Percentiles rank a stretch among this genome's conserved stretches.
Evolutionary conservation across 202 grass and related monocot genomes (phyloP).

Genomic region (Thinopyrum obtusiflorum): DNA sequence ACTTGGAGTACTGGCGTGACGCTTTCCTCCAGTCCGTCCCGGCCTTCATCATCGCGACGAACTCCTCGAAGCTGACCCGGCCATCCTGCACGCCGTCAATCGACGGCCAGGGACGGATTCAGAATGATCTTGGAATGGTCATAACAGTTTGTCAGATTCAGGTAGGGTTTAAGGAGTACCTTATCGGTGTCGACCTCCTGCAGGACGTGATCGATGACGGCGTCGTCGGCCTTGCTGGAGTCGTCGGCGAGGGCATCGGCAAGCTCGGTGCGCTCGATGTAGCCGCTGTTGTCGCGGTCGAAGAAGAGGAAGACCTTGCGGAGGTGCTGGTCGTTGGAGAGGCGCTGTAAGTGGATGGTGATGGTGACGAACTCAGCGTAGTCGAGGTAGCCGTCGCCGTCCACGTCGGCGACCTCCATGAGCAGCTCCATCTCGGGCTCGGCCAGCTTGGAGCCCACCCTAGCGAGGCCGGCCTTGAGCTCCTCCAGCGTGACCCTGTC

Average conservation of each 20-base stretch:
- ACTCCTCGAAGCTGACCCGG: constrained; percentile 75
- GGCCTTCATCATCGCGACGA: constrained; percentile 92
- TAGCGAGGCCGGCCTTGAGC: constrained; percentile 74
- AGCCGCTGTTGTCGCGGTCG: constrained; percentile 78
- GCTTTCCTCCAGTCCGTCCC: constrained; percentile 97
- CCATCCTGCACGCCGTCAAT: constrained; percentile 46
- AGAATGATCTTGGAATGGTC: too few relatives aligned
- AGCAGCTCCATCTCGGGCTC: constrained; percentile 93
- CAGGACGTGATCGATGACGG: constrained; percentile 63
- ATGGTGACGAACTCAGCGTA: constrained; percentile 92
- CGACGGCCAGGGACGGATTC: not conserved
- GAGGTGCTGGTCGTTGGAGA: constrained; percentile 92
- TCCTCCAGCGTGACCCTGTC: constrained; percentile 67
- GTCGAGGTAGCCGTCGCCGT: constrained; percentile 92
- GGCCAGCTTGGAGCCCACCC: constrained; percentile 74
- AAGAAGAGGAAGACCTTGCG: constrained; percentile 88
- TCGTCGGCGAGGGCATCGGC: constrained; percentile 75
- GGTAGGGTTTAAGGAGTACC: too few relatives aligned
- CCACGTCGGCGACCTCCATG: constrained; percentile 93
- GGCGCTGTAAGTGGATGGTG: constrained; percentile 84
- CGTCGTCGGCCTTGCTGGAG: constrained; percentile 49
- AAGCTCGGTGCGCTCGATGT: constrained; percentile 79
- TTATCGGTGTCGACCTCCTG: constrained; percentile 80
- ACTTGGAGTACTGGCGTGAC: constrained; percentile 91
- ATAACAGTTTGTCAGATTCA: too few relatives aligned